phyloP scores from a whole-genome alignment of 208 protist species.

The Crithidia sp. region DNA sequence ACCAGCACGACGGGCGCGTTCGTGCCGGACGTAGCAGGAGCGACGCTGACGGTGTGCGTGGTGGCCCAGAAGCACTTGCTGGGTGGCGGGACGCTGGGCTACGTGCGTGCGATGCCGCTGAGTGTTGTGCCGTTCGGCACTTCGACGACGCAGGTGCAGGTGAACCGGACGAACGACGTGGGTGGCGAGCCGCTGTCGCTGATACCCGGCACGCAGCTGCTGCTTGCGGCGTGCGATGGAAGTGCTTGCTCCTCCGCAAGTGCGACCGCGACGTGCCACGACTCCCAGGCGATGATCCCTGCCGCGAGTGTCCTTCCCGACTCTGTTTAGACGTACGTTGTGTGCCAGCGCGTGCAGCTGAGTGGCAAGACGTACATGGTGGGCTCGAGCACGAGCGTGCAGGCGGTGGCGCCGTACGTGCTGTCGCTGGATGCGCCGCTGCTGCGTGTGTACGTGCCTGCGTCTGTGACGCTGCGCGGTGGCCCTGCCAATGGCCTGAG shows the following conservation, averaged over 20 bases:
- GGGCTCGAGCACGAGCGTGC: constrained; percentile 39
- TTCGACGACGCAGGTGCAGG: constrained; percentile 12
- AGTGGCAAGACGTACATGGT: constrained; percentile 11
- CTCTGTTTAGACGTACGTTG: constrained; percentile 39
- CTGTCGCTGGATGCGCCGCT: constrained; percentile 19
- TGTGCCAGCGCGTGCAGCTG: constrained; percentile 52
- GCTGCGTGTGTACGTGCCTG: constrained; percentile 45
- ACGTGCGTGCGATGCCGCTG: too few species aligned
- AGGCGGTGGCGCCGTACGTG: constrained; percentile 41
- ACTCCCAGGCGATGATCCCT: constrained; percentile 29
- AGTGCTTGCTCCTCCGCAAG: constrained; percentile 21
- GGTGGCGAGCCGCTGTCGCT: constrained; percentile 24
- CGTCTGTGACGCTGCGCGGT: constrained; percentile 38
- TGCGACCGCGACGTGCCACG: constrained; percentile 29
- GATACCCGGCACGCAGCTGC: constrained; percentile 31
- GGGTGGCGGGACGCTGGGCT: too few species aligned
- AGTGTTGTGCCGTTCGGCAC: too few species aligned
- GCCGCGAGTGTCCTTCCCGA: constrained; percentile 26
- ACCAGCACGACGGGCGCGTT: constrained; percentile 33
- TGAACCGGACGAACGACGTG: constrained; percentile 44
- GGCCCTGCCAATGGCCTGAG: constrained; percentile 10
- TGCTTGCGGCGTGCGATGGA: constrained; percentile 43
- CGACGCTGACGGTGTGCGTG: not conserved
- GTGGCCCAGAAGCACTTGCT: constrained; percentile 36
- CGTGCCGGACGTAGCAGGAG: constrained; percentile 4